These are phyloP conservation scores for Lavandula angustifolia DNA, from an alignment of 257 asterid genomes.

Conservation along the genomic window DNA sequence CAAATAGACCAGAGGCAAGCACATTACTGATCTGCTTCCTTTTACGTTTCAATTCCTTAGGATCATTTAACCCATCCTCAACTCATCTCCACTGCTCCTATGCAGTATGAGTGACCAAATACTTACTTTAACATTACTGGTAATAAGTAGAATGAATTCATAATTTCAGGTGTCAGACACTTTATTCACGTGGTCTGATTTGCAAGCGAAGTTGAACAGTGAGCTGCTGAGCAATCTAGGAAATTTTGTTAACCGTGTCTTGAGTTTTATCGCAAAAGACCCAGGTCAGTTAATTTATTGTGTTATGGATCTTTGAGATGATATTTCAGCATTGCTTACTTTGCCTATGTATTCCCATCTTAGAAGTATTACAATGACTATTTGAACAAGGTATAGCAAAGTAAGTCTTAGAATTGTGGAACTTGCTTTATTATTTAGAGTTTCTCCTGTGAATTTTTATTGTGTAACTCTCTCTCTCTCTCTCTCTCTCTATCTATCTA, in stretches of 20 bases:
- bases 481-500: too few relatives aligned
- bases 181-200: conserved; percentile 91
- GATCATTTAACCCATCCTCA: conserved; percentile 5
- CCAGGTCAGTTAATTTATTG: conserved; percentile 52
- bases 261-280: conserved; percentile 93
- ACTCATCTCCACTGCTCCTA: conserved; percentile 16
- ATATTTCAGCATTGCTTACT: conserved; percentile 16
- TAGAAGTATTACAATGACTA: conserved; percentile 1
- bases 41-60: conserved; percentile 8
- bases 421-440: neutral
- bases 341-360: neutral
- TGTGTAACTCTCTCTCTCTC: neutral
- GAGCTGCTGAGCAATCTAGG: conserved; percentile 91
- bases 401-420: conserved; percentile 14
- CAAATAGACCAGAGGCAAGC: conserved; percentile 93
- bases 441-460: neutral
- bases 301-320: conserved; percentile 12
- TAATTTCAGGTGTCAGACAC: conserved; percentile 78
- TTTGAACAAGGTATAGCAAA: neutral
- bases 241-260: conserved; percentile 83
- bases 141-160: conserved; percentile 21
- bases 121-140: conserved; percentile 10
- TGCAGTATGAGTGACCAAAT: conserved; percentile 1
- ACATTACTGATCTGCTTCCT: conserved; percentile 24
- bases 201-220: conserved; percentile 84